These are phyloP conservation scores for Colletotrichum costaricense DNA, from an alignment of 2,329 filamentous ascomycete genomes.

Conservation along the genomic window DNA sequence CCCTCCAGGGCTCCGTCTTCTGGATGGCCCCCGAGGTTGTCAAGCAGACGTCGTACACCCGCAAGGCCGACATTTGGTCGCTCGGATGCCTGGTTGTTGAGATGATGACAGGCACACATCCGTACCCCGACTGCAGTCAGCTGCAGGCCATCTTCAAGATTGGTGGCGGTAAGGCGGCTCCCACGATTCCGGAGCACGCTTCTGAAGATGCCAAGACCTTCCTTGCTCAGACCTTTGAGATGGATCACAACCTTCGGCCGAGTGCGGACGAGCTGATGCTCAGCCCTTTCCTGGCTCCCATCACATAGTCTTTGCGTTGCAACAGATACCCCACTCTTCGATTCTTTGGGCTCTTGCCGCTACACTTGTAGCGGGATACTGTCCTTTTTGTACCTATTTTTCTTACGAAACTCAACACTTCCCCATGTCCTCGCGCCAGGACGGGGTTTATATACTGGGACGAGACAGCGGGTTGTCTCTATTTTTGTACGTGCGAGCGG, in stretches of 20 bases:
- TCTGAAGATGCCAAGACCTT: constrained; percentile 88
- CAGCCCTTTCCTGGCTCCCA: constrained; percentile 83
- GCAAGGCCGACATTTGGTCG: constrained; percentile 99
- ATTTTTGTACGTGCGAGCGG: constrained; percentile 25
- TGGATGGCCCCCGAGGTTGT: constrained; percentile 99
- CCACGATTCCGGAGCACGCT: constrained; percentile 87
- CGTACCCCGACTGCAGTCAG: constrained; percentile 97
- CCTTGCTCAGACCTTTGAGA: constrained; percentile 90
- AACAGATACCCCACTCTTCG: constrained; percentile 20
- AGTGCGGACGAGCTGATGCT: constrained; percentile 91
- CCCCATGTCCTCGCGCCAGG: not conserved
- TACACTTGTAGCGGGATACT: not conserved
- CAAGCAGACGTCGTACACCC: constrained; percentile 96
- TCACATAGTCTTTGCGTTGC: constrained; percentile 58
- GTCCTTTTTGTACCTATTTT: constrained; percentile 27
- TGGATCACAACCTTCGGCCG: constrained; percentile 92
- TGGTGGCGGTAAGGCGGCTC: constrained; percentile 81
- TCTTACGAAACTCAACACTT: constrained; percentile 7
- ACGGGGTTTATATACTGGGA: constrained; percentile 20
- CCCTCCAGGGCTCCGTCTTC: constrained; percentile 96
- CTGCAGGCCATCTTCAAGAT: constrained; percentile 99
- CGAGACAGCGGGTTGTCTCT: constrained; percentile 13
- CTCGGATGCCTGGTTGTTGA: constrained; percentile 96
- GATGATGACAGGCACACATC: constrained; percentile 98
- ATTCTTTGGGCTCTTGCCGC: constrained; percentile 9